Conservation (phyloP, 2,329 filamentous ascomycete genomes). For the Apiospora malaysiana region DNA sequence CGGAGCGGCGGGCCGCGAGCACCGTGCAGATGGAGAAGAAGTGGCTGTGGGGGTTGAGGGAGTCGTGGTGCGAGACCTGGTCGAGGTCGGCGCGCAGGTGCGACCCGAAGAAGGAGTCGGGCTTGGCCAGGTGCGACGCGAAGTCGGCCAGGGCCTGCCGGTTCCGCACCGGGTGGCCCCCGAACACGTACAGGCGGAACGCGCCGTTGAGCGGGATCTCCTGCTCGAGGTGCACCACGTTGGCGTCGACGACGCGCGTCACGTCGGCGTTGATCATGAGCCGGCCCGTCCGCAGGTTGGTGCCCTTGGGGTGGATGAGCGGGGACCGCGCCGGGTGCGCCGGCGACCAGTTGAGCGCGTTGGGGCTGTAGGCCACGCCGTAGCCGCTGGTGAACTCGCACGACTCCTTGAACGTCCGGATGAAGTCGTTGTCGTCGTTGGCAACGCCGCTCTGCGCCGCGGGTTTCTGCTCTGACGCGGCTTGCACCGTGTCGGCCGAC, state of each 20-base stretch:
- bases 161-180: slow-evolving; percentile 68
- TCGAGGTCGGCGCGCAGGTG: slow-evolving; percentile 68
- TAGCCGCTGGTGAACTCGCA: slow-evolving; percentile 95
- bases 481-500: slow-evolving; percentile 75
- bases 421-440: slow-evolving; percentile 76
- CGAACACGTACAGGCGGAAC: slow-evolving; percentile 86
- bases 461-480: slow-evolving; percentile 56
- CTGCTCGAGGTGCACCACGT: slow-evolving; percentile 89
- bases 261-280: slow-evolving; percentile 81
- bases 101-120: slow-evolving; percentile 73
- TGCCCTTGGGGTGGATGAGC: slow-evolving; percentile 70
- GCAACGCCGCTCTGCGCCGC: slow-evolving; percentile 24
- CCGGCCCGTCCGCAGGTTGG: slow-evolving; percentile 73
- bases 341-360: slow-evolving; percentile 82
- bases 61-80: slow-evolving; percentile 75
- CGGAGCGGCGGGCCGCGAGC: slow-evolving; percentile 69
- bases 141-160: slow-evolving; percentile 73
- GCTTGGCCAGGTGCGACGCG: slow-evolving; percentile 65
- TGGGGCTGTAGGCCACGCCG: slow-evolving; percentile 84
- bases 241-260: slow-evolving; percentile 86
- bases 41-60: slow-evolving; percentile 80
- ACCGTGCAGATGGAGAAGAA: slow-evolving; percentile 84
- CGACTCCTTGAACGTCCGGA: slow-evolving; percentile 87
- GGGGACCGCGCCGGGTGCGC: slow-evolving; percentile 73
- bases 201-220: slow-evolving; percentile 88